Evolutionary conservation across 768 basidiomycete genomes (phyloP).

Genomic region (Pleurotus pulmonarius): DNA sequence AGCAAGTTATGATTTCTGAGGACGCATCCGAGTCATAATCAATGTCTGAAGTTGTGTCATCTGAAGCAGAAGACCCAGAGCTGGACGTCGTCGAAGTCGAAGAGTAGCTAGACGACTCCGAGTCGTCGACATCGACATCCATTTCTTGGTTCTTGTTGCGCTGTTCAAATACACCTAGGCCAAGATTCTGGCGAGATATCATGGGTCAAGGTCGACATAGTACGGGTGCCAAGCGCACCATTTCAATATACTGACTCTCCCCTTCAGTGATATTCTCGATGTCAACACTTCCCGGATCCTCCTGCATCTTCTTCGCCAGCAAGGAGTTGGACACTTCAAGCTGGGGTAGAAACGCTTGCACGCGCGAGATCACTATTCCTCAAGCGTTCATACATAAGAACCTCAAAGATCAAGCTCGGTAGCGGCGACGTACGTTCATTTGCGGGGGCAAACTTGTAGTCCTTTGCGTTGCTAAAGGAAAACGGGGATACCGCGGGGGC

Average conservation of each 20-base stretch:
- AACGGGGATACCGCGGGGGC: background rate
- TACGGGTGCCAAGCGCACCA: conserved; percentile 36
- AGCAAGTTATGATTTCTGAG: conserved; percentile 9
- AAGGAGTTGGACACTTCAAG: conserved; percentile 61
- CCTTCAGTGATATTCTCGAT: conserved; percentile 58
- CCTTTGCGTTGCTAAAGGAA: background rate
- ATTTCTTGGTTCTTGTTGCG: conserved; percentile 13
- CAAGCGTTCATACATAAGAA: background rate
- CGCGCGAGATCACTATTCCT: conserved; percentile 58
- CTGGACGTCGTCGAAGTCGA: background rate
- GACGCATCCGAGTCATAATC: conserved; percentile 8
- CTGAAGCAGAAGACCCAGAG: background rate
- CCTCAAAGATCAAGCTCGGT: background rate
- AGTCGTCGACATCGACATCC: conserved; percentile 16
- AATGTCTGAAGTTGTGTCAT: background rate
- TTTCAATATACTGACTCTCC: conserved; percentile 58
- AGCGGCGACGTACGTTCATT: background rate
- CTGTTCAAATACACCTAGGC: conserved; percentile 56
- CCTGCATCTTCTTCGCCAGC: conserved; percentile 39
- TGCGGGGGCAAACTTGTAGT: background rate
- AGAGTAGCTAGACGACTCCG: conserved; percentile 20
- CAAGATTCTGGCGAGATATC: conserved; percentile 46
- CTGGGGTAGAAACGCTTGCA: conserved; percentile 65
- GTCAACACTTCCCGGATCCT: conserved; percentile 57
- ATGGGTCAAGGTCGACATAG: background rate